Percentiles rank a stretch among this genome's conserved stretches.
Conservation (phyloP, 345 rosid genomes). For the Eucalyptus guilfoylei region DNA sequence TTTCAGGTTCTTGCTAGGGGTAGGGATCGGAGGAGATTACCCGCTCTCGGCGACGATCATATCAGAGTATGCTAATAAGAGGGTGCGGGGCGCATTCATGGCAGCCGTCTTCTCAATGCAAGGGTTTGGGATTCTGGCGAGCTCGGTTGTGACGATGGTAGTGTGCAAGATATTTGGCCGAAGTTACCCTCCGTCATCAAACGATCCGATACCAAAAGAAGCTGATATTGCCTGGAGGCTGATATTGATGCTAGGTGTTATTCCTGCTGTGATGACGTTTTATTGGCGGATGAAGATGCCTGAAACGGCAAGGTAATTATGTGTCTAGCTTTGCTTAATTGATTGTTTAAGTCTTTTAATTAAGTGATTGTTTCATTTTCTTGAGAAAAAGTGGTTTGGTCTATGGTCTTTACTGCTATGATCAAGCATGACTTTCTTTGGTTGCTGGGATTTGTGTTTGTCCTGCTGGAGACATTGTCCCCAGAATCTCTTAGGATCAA, state of each 20-base stretch:
- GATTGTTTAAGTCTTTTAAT: background rate
- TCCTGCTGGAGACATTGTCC: background rate
- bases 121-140: conserved; percentile 43
- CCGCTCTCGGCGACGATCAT: conserved; percentile 64
- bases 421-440: background rate
- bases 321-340: background rate
- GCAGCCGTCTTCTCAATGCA: conserved; percentile 68
- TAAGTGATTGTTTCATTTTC: background rate
- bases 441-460: background rate
- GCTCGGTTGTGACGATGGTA: conserved; percentile 37
- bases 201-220: conserved; percentile 14
- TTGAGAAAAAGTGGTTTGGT: background rate
- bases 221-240: conserved; percentile 63
- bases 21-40: conserved; percentile 64
- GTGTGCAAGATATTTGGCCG: conserved; percentile 16
- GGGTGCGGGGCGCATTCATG: conserved; percentile 38
- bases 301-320: conserved; percentile 56
- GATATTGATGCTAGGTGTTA: conserved; percentile 54
- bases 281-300: conserved; percentile 82
- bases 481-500: background rate
- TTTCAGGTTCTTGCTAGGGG: conserved; percentile 38
- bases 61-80: conserved; percentile 67
- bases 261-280: conserved; percentile 60
- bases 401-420: background rate
- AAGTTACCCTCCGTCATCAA: fast-evolving